A percentile compares a stretch with the other conserved stretches of the same genome.
These are phyloP conservation scores for Lactarius hatsudake DNA, from an alignment of 768 basidiomycete species.

Conservation along the genomic window DNA sequence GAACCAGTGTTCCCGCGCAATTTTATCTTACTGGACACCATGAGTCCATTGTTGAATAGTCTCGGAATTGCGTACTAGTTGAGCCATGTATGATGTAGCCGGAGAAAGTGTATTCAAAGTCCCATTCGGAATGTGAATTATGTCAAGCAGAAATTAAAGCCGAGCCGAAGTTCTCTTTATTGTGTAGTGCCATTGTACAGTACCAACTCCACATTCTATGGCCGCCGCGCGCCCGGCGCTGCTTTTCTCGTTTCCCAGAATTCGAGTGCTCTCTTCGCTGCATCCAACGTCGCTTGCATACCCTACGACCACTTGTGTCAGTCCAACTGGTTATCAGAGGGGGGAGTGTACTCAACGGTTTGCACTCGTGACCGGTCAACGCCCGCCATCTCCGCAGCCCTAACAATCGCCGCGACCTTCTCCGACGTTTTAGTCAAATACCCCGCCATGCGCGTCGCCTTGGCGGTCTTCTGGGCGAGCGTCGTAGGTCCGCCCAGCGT, in stretches of 20 bases:
- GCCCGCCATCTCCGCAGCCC: conserved; percentile 54
- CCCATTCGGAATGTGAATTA: too few species aligned
- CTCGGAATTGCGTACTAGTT: too few species aligned
- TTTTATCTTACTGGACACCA: too few species aligned
- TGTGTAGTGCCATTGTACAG: neutral
- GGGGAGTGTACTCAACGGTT: conserved; percentile 46
- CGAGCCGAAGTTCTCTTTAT: neutral
- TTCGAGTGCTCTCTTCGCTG: conserved; percentile 68
- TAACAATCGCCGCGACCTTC: conserved; percentile 78
- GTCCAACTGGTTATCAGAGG: too few species aligned
- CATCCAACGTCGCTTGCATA: conserved; percentile 70
- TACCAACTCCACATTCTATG: neutral
- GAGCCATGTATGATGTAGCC: too few species aligned
- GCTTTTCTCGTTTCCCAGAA: conserved; percentile 39
- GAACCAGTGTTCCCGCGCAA: too few species aligned
- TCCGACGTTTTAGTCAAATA: conserved; percentile 78
- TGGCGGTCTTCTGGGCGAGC: conserved; percentile 66
- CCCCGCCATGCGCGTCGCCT: conserved; percentile 84
- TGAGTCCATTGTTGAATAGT: too few species aligned
- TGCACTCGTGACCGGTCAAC: conserved; percentile 62
- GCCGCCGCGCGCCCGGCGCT: conserved; percentile 10
- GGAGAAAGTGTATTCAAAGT: too few species aligned
- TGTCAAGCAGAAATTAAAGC: neutral
- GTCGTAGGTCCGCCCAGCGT: conserved; percentile 47
- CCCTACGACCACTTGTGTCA: conserved; percentile 44